These are phyloP conservation scores for Nicotiana obtusifolia DNA, from an alignment of 257 asterid genomes.

Conservation along the genomic window DNA sequence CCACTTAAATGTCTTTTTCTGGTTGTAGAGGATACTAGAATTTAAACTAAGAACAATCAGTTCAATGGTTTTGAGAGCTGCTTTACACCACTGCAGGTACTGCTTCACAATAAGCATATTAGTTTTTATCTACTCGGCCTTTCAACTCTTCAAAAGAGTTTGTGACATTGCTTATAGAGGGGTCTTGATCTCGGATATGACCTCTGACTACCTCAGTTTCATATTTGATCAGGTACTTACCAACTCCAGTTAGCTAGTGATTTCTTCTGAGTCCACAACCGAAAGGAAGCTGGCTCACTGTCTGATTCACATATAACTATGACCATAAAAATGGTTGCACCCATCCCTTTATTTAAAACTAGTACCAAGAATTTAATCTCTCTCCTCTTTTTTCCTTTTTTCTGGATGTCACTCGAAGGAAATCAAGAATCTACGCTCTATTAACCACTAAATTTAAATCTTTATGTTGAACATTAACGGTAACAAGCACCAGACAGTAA, in stretches of 20 bases:
- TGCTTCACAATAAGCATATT: slow-evolving; percentile 32
- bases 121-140: slow-evolving; percentile 34
- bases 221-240: slow-evolving; percentile 48
- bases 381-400: background rate
- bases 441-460: background rate
- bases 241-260: background rate
- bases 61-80: background rate
- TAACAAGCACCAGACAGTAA: background rate
- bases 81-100: slow-evolving; percentile 32
- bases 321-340: background rate
- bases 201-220: slow-evolving; percentile 63
- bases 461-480: background rate
- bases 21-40: background rate
- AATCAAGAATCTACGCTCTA: background rate
- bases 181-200: slow-evolving; percentile 45
- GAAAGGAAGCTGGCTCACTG: background rate
- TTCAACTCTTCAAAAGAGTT: slow-evolving; percentile 49
- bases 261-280: background rate
- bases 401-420: background rate
- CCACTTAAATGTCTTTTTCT: background rate
- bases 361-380: background rate
- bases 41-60: background rate
- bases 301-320: background rate
- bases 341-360: background rate
- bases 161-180: slow-evolving; percentile 52